Percentiles rank a stretch among this genome's conserved stretches.
phyloP scores from a whole-genome alignment of 495 filamentous ascomycete genomes.

The Lasiosphaeria hispida region DNA sequence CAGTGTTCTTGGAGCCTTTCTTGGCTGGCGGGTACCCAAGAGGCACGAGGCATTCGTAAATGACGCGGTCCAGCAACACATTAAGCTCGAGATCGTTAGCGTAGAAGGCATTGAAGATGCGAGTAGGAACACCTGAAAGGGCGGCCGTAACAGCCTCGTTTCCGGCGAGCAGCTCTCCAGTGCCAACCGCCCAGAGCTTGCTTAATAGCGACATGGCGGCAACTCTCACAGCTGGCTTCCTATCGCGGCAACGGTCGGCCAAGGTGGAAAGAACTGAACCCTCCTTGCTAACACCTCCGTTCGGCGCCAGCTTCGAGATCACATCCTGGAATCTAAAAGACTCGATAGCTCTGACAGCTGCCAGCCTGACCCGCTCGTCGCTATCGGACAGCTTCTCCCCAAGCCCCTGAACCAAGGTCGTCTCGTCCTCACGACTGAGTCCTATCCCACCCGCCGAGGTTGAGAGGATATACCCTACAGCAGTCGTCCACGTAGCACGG shows the following conservation, averaged over 20 bases:
- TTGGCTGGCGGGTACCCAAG: conserved; percentile 77
- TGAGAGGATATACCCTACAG: conserved; percentile 72
- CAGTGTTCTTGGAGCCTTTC: conserved; percentile 48
- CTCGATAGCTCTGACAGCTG: conserved; percentile 78
- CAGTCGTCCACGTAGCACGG: conserved; percentile 79
- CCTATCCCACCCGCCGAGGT: conserved; percentile 88
- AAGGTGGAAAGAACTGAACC: conserved; percentile 74
- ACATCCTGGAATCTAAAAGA: conserved; percentile 74
- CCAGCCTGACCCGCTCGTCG: conserved; percentile 87
- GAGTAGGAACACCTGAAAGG: conserved; percentile 76
- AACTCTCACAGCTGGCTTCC: conserved; percentile 72
- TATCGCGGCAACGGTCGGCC: conserved; percentile 85
- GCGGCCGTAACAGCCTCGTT: conserved; percentile 70
- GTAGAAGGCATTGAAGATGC: conserved; percentile 84
- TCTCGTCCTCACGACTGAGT: conserved; percentile 72
- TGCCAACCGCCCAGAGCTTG: conserved; percentile 87
- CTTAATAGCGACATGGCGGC: conserved; percentile 82
- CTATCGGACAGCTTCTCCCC: conserved; percentile 78
- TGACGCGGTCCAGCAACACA: conserved; percentile 75
- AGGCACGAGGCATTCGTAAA: conserved; percentile 83
- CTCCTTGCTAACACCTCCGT: conserved; percentile 65
- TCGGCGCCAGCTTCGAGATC: conserved; percentile 71
- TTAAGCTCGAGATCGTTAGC: conserved; percentile 88
- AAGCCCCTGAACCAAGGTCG: conserved; percentile 65
- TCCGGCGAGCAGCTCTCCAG: conserved; percentile 79